phyloP scores from a whole-genome alignment of 1,139 yeast genomes.

The Yamadazyma mexicana region DNA sequence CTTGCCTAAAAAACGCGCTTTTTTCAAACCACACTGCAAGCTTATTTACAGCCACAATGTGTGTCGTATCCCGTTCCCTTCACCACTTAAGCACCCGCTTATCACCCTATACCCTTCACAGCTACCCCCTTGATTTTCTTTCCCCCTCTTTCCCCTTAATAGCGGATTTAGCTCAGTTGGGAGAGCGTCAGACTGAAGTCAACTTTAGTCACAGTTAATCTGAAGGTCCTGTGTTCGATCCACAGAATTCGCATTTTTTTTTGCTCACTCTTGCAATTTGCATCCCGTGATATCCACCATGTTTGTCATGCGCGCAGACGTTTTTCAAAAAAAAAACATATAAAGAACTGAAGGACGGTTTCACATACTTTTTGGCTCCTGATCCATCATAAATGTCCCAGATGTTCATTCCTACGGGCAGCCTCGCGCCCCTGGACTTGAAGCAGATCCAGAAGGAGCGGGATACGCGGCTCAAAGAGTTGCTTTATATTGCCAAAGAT shows the following conservation, averaged over 20 bases:
- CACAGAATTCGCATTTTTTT: constrained; percentile 46
- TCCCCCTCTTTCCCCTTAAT: background rate
- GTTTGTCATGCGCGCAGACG: constrained; percentile 15
- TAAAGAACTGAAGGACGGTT: too few relatives aligned
- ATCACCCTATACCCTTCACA: too few relatives aligned
- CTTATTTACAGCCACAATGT: too few relatives aligned
- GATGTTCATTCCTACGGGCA: background rate
- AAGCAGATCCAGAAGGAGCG: constrained; percentile 7
- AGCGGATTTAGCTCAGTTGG: constrained; percentile 51
- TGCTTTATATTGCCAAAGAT: constrained; percentile 14
- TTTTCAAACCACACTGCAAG: too few relatives aligned
- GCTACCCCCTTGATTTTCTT: background rate
- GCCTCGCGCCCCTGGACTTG: background rate
- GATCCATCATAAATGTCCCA: background rate
- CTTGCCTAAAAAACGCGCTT: too few relatives aligned
- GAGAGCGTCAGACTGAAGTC: constrained; percentile 58
- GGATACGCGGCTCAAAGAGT: constrained; percentile 14
- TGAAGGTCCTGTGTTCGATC: constrained; percentile 60
- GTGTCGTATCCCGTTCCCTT: too few relatives aligned
- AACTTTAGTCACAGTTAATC: constrained; percentile 39
- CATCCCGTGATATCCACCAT: constrained; percentile 15
- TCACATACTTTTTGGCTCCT: background rate
- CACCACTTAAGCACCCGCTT: too few relatives aligned
- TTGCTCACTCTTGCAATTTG: constrained; percentile 1
- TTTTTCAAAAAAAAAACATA: background rate